Percentiles rank a stretch among this genome's conserved stretches.
Conservation (phyloP, 208 protist genomes). For the Trypanosomatidae sp. region DNA sequence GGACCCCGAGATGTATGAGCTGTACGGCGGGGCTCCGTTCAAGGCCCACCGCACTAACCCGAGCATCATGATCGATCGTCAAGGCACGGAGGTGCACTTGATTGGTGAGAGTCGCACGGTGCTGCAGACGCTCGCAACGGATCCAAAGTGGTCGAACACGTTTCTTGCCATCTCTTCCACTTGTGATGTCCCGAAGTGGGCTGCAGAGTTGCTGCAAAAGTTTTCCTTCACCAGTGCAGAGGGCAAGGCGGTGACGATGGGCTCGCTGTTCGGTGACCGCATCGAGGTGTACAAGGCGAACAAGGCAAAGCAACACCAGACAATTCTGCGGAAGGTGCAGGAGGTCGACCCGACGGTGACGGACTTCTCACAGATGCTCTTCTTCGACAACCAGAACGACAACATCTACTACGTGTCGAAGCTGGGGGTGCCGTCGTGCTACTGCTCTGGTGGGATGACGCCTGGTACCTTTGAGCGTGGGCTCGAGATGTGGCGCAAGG, state of each 20-base stretch:
- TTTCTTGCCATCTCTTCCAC: constrained; percentile 81
- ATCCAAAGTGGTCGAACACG: constrained; percentile 53
- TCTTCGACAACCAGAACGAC: constrained; percentile 91
- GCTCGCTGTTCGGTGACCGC: constrained; percentile 64
- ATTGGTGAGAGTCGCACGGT: constrained; percentile 79
- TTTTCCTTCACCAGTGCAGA: constrained; percentile 48
- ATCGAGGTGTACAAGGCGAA: constrained; percentile 77
- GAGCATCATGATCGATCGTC: constrained; percentile 56
- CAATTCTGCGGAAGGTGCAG: constrained; percentile 49
- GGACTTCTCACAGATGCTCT: constrained; percentile 81
- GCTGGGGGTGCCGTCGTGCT: constrained; percentile 77
- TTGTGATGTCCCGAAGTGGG: constrained; percentile 88
- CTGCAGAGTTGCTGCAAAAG: constrained; percentile 64
- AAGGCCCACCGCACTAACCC: constrained; percentile 32
- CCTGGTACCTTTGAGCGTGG: constrained; percentile 64
- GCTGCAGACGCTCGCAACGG: constrained; percentile 49
- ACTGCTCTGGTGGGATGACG: constrained; percentile 80
- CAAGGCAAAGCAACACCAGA: constrained; percentile 67
- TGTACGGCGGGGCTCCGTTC: constrained; percentile 83
- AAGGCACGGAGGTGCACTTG: constrained; percentile 55
- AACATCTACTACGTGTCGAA: constrained; percentile 72
- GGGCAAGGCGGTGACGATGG: constrained; percentile 51
- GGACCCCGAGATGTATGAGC: constrained; percentile 90
- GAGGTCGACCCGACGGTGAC: constrained; percentile 36
- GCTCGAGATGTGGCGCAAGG: constrained; percentile 53